Evolutionary conservation across 768 basidiomycete species (phyloP), one percentile per base, ranked within the genome.

Genomic region (Butyriboletus loyo): DNA sequence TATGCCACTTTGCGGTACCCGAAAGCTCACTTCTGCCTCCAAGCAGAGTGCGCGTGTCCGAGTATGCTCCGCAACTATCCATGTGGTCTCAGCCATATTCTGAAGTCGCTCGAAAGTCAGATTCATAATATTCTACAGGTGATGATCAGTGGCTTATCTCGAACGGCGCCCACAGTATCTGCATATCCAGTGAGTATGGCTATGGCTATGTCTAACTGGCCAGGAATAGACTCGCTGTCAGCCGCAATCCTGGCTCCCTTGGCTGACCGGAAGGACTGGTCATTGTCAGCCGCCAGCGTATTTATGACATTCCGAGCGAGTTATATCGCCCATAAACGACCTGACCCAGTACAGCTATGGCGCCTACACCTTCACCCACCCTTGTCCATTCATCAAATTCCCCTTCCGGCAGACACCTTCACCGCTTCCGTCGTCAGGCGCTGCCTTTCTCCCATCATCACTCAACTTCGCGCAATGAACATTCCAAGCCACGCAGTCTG

Each of bases 251-350:
- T 17, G 21, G 30, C 24, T 10, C 44, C 24, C 7, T 25, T 46
- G 62, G 56, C 62, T 59, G 64, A 62, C 62, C 2, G 14, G 44
- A 11, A 27, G 24, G 27, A 41, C 44, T 49, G 21, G 43, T 48
- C 47, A 52, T 24, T 39, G 63, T 60, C 59, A 66, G 66, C 65
- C 65, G 30, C 63, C 45, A 55, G 38, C n/a, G 17, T 66, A 63
- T 61, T 54, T 68, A 67, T 67, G 58, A 58, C 15, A 46, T 48
- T 36, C 27, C 8, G 34, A 35, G 19, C 35, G 27, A n/a, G n/a
- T n/a, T 39, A 24, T 28, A 31, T 44, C 31, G n/a, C 17, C 24
- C 32, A 40, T 36, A n/a, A 17, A 40, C 41, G 38, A 46, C 30
- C 49, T 28, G 15, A 31, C 28, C 43, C 49, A 36, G 35, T 34